Base-by-base conservation (phyloP, 805 yeast species). In the Wickerhamomyces chaumierensis region DNA sequence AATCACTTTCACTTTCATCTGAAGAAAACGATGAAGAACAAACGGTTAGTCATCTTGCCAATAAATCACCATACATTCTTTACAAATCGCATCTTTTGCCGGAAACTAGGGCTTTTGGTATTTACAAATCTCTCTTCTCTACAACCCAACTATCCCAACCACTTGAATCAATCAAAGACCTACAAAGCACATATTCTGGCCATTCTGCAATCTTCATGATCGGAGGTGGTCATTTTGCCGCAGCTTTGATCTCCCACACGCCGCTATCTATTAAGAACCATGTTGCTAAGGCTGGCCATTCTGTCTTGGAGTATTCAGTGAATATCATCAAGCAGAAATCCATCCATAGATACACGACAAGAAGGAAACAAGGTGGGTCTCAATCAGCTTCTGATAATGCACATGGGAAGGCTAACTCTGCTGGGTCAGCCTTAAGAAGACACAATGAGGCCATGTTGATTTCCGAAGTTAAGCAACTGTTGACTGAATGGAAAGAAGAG, bases 191-290 rank as follows among this genome's bases (percentile, higher is more conserved):
- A 7, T 35, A 28, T 9, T 5, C 34, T 28, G 61, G 62, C 3
- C 68, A 68, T 34, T 83, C 95, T 5, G 94, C 94, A 1, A 58
- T 92, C 12, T 73, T 92, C 48, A 85, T 92, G 95, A 73, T 92
- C 38, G 96, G 96, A 14, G 96, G 97, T 34, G 98, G 98, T 33
- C 96, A 92, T 61, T 92, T 92, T 65, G 95, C 97, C 0, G 98
- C 92, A 16, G 96, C 96, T 0, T 81, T 92, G 33, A 68, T 92
- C 8, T 75, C 86, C 2, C 96, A 88, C 52, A 66, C 66, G 36
- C 79, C 73, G 18, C 63, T 65, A 37, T 65, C 64, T 31, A 67
- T 71, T 2, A 71, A 70, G n/a, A n/a, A n/a, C n/a, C n/a, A n/a
- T n/a, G n/a, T n/a, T n/a, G n/a, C n/a, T n/a, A n/a, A n/a, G n/a